A percentile compares a stretch with the other conserved stretches of the same genome.
phyloP scores from a whole-genome alignment of 352 stramenopile genomes.

The Phytophthora cryptogea region DNA sequence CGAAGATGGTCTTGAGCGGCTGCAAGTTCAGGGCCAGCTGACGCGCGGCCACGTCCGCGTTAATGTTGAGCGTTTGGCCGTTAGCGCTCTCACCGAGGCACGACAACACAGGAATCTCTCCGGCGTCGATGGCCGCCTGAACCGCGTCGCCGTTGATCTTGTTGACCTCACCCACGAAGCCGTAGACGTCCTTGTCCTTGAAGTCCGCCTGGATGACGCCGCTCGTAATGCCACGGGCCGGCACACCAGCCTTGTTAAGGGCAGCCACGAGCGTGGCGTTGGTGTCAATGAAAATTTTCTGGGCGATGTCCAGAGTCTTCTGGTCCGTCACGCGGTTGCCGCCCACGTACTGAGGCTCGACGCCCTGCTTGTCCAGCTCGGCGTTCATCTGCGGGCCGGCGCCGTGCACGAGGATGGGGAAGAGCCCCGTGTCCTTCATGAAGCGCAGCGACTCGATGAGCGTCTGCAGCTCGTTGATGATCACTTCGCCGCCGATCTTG shows the following conservation, averaged over 20 bases:
- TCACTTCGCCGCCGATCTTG: conserved; percentile 90
- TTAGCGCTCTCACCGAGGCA: conserved; percentile 76
- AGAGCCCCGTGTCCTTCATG: conserved; percentile 82
- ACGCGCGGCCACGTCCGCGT: conserved; percentile 84
- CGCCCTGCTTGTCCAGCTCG: conserved; percentile 72
- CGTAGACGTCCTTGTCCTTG: conserved; percentile 83
- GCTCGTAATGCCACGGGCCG: conserved; percentile 77
- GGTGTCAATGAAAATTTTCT: conserved; percentile 83
- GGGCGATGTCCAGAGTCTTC: conserved; percentile 84
- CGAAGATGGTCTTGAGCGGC: conserved; percentile 90
- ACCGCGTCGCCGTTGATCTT: conserved; percentile 77
- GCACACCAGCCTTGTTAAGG: conserved; percentile 65
- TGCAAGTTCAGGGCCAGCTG: conserved; percentile 83
- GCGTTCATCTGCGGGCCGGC: conserved; percentile 91
- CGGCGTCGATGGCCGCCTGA: conserved; percentile 62
- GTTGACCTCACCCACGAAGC: conserved; percentile 85
- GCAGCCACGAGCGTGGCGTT: conserved; percentile 86
- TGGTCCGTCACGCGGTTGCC: conserved; percentile 90
- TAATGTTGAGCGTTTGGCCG: conserved; percentile 89
- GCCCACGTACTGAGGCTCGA: conserved; percentile 88
- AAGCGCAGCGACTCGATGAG: conserved; percentile 85
- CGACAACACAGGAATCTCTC: conserved; percentile 86
- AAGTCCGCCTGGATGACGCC: conserved; percentile 87
- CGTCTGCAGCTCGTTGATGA: conserved; percentile 87
- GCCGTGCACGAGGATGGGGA: conserved; percentile 88